phyloP scores from a whole-genome alignment of 225 moss, liverwort and hornwort species.

The Anthoceros angustus region DNA sequence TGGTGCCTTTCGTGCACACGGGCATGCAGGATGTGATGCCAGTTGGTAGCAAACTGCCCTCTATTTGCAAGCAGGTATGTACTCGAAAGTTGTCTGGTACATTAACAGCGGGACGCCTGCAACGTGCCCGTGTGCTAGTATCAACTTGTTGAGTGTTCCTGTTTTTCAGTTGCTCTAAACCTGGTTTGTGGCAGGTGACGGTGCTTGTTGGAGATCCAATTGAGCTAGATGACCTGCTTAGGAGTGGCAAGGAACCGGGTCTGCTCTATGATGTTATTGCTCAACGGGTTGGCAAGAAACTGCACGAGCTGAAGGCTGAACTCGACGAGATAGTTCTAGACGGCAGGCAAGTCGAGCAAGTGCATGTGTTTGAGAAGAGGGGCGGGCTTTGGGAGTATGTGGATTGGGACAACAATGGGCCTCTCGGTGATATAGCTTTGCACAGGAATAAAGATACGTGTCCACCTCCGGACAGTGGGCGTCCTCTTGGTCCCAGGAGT shows the following conservation, averaged over 20 bases:
- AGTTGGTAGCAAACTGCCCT: conserved; percentile 71
- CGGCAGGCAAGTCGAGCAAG: conserved; percentile 20
- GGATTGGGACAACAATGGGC: conserved; percentile 91
- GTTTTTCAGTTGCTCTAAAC: not conserved
- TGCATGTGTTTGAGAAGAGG: conserved; percentile 37
- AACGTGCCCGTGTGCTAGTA: too few species aligned
- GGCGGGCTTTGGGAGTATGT: conserved; percentile 60
- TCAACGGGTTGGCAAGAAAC: conserved; percentile 49
- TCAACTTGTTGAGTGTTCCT: not conserved
- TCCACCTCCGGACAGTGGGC: not conserved
- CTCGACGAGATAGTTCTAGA: conserved; percentile 48
- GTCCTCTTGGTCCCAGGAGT: not conserved
- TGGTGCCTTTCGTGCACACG: conserved; percentile 74
- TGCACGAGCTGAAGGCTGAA: conserved; percentile 69
- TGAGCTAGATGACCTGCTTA: conserved; percentile 56
- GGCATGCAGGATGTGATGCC: conserved; percentile 96
- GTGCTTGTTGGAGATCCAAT: conserved; percentile 85
- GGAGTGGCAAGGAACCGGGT: conserved; percentile 27
- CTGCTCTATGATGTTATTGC: conserved; percentile 84
- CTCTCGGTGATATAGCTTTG: conserved; percentile 17
- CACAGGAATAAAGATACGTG: not conserved
- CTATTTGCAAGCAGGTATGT: conserved; percentile 53
- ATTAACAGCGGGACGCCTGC: too few species aligned
- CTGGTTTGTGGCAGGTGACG: conserved; percentile 32
- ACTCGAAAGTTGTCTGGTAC: not conserved